A percentile compares a stretch with the other conserved stretches of the same genome.
These are phyloP conservation scores for Laguncularia racemosa DNA, from an alignment of 345 rosid species.

Conservation along the genomic window DNA sequence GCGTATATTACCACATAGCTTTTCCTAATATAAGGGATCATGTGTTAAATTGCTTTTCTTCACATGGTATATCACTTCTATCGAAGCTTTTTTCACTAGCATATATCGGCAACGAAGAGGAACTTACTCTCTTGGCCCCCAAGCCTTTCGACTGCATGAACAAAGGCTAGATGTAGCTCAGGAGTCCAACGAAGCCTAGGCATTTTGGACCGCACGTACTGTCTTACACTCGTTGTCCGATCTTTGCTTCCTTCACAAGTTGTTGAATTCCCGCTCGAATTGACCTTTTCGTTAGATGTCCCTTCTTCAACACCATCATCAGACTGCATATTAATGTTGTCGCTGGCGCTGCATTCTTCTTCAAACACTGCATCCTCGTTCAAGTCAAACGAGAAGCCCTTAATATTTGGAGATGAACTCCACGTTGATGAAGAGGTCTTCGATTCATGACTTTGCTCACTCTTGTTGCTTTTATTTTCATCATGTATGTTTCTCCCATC, in stretches of 20 bases:
- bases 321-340: too few species aligned
- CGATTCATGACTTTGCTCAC: slow-evolving; percentile 7
- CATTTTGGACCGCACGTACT: slow-evolving; percentile 64
- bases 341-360: slow-evolving; percentile 1
- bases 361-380: slow-evolving; percentile 29
- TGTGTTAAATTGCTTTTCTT: not conserved
- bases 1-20: not conserved
- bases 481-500: slow-evolving; percentile 17
- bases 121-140: slow-evolving; percentile 90
- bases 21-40: not conserved
- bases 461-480: slow-evolving; percentile 13
- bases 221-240: slow-evolving; percentile 37
- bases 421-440: slow-evolving; percentile 6
- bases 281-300: not conserved
- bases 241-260: slow-evolving; percentile 10
- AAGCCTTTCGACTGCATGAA: slow-evolving; percentile 69
- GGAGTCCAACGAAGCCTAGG: slow-evolving; percentile 94
- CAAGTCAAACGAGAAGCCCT: slow-evolving; percentile 31
- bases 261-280: slow-evolving; percentile 19
- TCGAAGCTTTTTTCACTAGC: too few species aligned
- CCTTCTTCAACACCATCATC: not conserved
- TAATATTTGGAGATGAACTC: slow-evolving; percentile 8
- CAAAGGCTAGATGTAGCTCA: slow-evolving; percentile 71
- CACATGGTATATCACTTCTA: too few species aligned
- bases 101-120: too few species aligned